Conservation (phyloP, 164 flowering plant genomes). For the Stephania cephalantha region DNA sequence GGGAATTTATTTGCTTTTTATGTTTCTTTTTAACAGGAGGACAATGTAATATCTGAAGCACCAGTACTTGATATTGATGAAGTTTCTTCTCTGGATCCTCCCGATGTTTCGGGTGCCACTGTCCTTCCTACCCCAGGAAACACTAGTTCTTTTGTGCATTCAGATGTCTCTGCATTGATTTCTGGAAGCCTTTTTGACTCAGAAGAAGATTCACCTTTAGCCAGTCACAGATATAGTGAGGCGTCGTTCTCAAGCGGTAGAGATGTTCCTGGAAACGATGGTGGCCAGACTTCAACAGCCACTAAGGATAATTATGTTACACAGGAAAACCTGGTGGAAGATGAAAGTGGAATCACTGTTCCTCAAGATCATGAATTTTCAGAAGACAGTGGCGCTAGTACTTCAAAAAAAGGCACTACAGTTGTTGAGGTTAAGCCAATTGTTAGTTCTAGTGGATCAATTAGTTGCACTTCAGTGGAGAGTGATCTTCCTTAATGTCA, state of each 20-base stretch:
- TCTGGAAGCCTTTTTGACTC: slow-evolving; percentile 22
- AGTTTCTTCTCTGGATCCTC: not conserved
- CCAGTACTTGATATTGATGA: not conserved
- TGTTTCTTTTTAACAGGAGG: slow-evolving; percentile 18
- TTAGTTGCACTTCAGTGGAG: slow-evolving; percentile 1
- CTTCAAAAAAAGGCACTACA: not conserved
- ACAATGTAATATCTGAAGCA: slow-evolving; percentile 8
- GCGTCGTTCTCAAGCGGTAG: not conserved
- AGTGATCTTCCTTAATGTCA: not conserved
- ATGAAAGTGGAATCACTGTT: not conserved
- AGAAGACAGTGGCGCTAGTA: not conserved
- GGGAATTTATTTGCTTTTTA: not conserved
- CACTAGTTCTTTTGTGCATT: slow-evolving; percentile 1
- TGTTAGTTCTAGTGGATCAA: not conserved
- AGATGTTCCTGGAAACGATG: not conserved
- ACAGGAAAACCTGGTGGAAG: not conserved
- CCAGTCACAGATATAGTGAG: slow-evolving; percentile 11
- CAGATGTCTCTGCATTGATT: slow-evolving; percentile 14
- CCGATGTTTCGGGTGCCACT: slow-evolving; percentile 7
- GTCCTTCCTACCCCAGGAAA: slow-evolving; percentile 3
- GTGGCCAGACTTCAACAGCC: slow-evolving; percentile 5
- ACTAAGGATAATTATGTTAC: not conserved
- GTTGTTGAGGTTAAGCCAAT: not conserved
- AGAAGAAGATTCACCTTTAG: slow-evolving; percentile 17
- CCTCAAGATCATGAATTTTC: not conserved